Evolutionary conservation across 129 eudicot species (phyloP), one percentile per base, ranked within the genome.

Genomic region (Calendula officinalis): DNA sequence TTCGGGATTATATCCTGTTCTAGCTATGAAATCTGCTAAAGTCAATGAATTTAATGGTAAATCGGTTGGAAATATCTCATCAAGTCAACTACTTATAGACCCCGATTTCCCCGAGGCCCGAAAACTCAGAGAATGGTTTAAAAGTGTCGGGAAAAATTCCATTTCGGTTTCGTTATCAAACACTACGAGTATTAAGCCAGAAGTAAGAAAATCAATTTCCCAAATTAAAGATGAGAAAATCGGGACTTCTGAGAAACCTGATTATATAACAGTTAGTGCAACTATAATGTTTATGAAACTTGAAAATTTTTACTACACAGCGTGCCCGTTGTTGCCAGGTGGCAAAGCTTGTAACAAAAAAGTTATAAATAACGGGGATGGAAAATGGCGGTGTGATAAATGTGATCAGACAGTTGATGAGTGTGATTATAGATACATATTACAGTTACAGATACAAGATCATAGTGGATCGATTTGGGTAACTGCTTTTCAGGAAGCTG

Each of bases 181-280:
- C 38, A 53, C 77, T 36, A 32, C 77, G 82, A 22, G 30, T 34
- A 75, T 38, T 40, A 63, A 81, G 38, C 42, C 81, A 36, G 92
- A 86, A 63, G 84, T 60, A 12, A 68, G 95, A 27, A 94, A 94
- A 75, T 77, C 86, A 3, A 47, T 94, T 37, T 85, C 92, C 38
- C 96, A 88, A 66, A 92, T 92, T 17, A 88, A 88, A 82, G 99
- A 94, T 66, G 99, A 94, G 68, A 78, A 71, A 60, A 60, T 94
- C 4, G 99, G 99, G 35, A 88, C 97, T 12, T 75, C 83, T 43
- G 95, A 94, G 67, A 94, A 89, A 78, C 95, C 99, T 7, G 99
- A 88, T 63, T 88, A 83, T 85, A 82, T 94, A 7, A 74, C 86
- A 7, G 85, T 94, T 0, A 61, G 57, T 44, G 99, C 83, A 38